Evolutionary conservation across 192 early-diverging fungal species (phyloP).

Genomic region (Backusella tarrabulga): DNA sequence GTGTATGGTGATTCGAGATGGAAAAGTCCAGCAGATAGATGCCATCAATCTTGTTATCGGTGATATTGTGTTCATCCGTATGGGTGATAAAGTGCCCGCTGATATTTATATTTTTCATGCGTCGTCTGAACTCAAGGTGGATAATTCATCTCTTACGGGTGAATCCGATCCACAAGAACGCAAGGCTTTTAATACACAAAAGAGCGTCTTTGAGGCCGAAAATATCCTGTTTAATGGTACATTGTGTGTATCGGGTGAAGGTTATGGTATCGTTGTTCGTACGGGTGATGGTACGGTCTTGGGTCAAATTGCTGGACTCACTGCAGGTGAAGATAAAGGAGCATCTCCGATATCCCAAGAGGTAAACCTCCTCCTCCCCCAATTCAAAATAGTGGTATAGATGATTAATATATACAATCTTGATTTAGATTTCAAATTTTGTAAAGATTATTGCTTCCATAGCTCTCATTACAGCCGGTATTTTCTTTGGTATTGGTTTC

Average conservation of each 20-base stretch:
- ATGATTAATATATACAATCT: not conserved
- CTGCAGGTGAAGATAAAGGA: conserved; percentile 72
- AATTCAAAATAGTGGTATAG: not conserved
- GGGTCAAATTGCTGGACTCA: conserved; percentile 91
- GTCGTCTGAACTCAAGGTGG: conserved; percentile 86
- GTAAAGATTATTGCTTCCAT: conserved; percentile 85
- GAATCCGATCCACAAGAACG: conserved; percentile 95
- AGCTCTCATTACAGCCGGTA: conserved; percentile 67
- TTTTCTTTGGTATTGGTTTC: conserved; percentile 83
- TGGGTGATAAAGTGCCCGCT: conserved; percentile 95
- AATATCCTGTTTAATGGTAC: conserved; percentile 93
- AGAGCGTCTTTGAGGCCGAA: conserved; percentile 88
- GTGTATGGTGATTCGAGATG: conserved; percentile 78
- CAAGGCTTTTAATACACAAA: conserved; percentile 53
- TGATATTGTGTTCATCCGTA: conserved; percentile 84
- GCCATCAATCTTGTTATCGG: conserved; percentile 81
- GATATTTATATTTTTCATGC: conserved; percentile 80
- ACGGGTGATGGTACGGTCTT: conserved; percentile 93
- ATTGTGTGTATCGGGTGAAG: conserved; percentile 79
- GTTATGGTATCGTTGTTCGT: conserved; percentile 89
- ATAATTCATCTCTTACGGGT: conserved; percentile 95
- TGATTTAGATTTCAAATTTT: conserved; percentile 60
- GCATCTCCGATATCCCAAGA: conserved; percentile 74
- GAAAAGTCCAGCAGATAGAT: conserved; percentile 61
- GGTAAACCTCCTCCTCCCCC: not conserved